These are phyloP conservation scores for Phytomonas serpens DNA, from an alignment of 208 protist species.

Conservation along the genomic window DNA sequence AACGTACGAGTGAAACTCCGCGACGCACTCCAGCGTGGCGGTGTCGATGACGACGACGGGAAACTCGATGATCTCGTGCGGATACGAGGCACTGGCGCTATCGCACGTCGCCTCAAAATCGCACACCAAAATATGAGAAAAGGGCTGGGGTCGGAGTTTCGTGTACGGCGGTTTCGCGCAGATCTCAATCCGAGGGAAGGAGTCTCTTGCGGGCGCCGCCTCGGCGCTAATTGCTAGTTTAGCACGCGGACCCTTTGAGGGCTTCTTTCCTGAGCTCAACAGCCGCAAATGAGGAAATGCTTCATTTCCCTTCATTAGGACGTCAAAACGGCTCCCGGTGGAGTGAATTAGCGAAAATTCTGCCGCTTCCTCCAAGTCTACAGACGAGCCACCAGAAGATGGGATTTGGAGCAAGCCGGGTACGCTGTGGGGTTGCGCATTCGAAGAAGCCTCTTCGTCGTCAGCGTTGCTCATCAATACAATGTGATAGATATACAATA, in stretches of 20 bases:
- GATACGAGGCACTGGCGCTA: conserved; percentile 40
- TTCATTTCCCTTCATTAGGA: conserved; percentile 25
- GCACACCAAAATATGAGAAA: conserved; percentile 85
- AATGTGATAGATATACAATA: background rate
- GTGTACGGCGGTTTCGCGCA: conserved; percentile 23
- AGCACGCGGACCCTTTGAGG: background rate
- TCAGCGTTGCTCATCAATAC: background rate
- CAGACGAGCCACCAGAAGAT: background rate
- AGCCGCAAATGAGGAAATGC: background rate
- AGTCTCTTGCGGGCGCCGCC: background rate
- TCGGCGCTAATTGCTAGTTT: background rate
- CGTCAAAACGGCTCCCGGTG: conserved; percentile 48
- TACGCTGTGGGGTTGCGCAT: background rate
- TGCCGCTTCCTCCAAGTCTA: background rate
- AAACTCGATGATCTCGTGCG: conserved; percentile 96
- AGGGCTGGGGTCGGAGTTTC: conserved; percentile 56
- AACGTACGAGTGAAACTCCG: conserved; percentile 89
- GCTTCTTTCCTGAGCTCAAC: background rate
- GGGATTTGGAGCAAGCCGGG: background rate
- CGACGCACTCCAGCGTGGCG: conserved; percentile 41
- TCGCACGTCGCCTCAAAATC: conserved; percentile 92
- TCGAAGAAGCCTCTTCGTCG: background rate
- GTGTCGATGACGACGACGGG: conserved; percentile 89
- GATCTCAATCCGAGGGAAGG: conserved; percentile 12
- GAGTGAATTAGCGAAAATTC: background rate